Base-by-base conservation (phyloP, 116 monocot species). In the Trichopus zeylanicus region DNA sequence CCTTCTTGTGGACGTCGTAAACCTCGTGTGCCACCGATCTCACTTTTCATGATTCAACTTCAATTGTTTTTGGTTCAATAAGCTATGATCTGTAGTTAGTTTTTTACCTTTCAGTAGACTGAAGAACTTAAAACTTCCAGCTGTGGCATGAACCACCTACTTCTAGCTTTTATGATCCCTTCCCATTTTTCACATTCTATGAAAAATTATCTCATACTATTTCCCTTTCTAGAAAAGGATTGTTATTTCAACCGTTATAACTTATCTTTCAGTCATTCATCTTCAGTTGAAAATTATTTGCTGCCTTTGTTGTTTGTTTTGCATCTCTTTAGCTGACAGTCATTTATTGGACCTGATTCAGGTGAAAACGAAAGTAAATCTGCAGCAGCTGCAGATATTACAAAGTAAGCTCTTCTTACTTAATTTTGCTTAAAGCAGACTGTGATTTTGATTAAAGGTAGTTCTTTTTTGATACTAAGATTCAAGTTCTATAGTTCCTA, bases 371-470 rank as follows among this genome's bases (percentile, higher is more conserved):
- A 73, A 61, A 51, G 59, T 32, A 30, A 62, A 5, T 47, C 81
- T 20, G 48, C 75, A 37, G 77, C 82, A 61, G 60, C 77, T 55
- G 80, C 78, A 54, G 93, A 94, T 55, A 48, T 64, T 70, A 94
- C 94, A 57, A 94, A 94, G 94, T 94, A 74, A 56, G 82, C 20
- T 59, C 22, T 33, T 64, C 29, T 58, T 12, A 29, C 24, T 56
- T 59, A 6, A 56, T 55, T 55, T 49, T 23, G 7, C 57, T 37
- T 31, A 6, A 19, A 11, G 51, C 35, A 10, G 7, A 13, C 28
- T 56, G 29, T 55, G 8, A 48, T 55, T 49, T 49, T 3, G 19
- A 22, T 49, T 20, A 49, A 49, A 8, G 19, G 3, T 4, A 22
- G 22, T 49, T 22, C 49, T 49, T 24, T 25, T 49, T 6, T 48